These are phyloP conservation scores for Sarcodon sp. DNA, from an alignment of 768 basidiomycete genomes.

Conservation along the genomic window DNA sequence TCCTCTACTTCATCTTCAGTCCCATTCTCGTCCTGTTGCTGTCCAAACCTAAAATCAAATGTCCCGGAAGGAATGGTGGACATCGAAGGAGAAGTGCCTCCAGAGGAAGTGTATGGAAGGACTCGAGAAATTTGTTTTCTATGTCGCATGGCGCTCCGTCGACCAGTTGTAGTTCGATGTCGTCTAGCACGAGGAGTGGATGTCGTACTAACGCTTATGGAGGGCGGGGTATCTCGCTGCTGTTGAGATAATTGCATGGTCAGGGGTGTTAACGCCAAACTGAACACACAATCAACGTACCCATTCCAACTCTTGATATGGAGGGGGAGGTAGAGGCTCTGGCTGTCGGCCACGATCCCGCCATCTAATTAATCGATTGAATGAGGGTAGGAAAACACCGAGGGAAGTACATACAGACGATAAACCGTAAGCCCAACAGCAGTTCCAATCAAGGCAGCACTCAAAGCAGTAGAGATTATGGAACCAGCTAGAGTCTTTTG, in stretches of 20 bases:
- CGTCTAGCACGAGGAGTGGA: no score
- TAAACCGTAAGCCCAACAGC: slow-evolving; percentile 83
- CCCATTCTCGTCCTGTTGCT: slow-evolving; percentile 10
- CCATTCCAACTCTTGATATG: slow-evolving; percentile 54
- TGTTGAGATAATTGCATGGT: neutral
- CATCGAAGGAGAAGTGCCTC: neutral
- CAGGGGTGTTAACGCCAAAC: neutral
- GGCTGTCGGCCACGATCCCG: slow-evolving; percentile 57
- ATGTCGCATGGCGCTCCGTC: neutral
- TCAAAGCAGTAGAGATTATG: slow-evolving; percentile 74
- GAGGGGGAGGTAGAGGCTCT: slow-evolving; percentile 36
- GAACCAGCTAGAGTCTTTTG: slow-evolving; percentile 73
- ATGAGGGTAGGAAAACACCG: neutral
- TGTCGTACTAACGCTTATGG: no score
- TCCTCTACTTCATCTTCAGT: slow-evolving; percentile 30
- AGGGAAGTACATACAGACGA: slow-evolving; percentile 48
- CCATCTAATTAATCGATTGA: slow-evolving; percentile 38
- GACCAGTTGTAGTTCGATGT: no score
- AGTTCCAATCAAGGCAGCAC: slow-evolving; percentile 75
- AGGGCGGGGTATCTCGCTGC: neutral
- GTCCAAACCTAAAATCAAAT: neutral
- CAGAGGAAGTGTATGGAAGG: neutral
- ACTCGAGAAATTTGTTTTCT: neutral
- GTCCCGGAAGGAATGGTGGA: neutral
- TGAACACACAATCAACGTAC: slow-evolving; percentile 17